Conservation (phyloP, 208 protist genomes). For the Acanthamoeba sp. region DNA sequence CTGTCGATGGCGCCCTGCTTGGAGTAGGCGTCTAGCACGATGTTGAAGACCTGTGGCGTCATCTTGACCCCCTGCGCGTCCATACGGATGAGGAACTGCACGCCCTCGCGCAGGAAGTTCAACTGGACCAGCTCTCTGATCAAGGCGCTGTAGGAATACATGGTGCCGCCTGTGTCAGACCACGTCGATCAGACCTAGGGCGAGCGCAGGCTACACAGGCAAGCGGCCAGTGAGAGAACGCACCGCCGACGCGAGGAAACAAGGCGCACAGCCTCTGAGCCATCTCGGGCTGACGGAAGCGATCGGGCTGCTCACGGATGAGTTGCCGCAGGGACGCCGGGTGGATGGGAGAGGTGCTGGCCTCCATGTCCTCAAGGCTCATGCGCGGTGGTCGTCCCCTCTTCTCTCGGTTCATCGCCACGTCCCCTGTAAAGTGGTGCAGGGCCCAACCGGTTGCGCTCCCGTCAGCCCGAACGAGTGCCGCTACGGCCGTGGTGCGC, state of each 20-base stretch:
- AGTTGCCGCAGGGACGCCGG: neutral
- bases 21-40: neutral
- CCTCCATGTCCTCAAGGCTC: neutral
- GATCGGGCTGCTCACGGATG: neutral
- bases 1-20: neutral
- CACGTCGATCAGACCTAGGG: neutral
- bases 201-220: no score
- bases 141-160: constrained; percentile 34
- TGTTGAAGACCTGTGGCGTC: constrained; percentile 5
- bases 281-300: neutral
- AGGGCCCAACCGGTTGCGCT: no score
- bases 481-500: no score
- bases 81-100: constrained; percentile 33
- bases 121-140: neutral
- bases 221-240: neutral
- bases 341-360: neutral
- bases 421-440: neutral
- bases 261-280: neutral
- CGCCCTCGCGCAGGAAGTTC: neutral
- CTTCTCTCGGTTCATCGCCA: neutral
- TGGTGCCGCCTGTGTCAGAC: neutral
- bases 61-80: neutral
- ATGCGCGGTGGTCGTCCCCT: neutral
- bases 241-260: neutral
- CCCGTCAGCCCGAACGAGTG: no score